phyloP scores from a whole-genome alignment of 2,329 filamentous ascomycete genomes.

The Monosporascus sp. region DNA sequence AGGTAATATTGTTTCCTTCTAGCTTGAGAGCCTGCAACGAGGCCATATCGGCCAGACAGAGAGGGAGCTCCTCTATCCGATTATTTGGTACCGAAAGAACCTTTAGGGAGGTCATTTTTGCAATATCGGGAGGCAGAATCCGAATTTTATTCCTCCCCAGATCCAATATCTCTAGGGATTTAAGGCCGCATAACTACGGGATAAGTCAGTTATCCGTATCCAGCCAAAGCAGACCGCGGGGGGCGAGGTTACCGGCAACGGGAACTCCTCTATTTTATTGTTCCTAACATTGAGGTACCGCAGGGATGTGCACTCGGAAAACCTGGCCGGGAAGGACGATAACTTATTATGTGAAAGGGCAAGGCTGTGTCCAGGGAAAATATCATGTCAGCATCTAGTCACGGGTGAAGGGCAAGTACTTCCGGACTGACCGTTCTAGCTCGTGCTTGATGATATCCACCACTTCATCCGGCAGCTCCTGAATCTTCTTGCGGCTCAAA shows the following conservation, averaged over 20 bases:
- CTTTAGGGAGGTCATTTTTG: conserved; percentile 77
- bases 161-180: conserved; percentile 86
- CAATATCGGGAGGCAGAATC: conserved; percentile 72
- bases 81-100: conserved; percentile 87
- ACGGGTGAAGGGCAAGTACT: not conserved
- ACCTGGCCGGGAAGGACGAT: conserved; percentile 62
- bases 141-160: conserved; percentile 83
- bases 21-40: conserved; percentile 87
- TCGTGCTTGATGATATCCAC: conserved; percentile 71
- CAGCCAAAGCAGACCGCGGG: conserved; percentile 8
- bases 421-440: conserved; percentile 57
- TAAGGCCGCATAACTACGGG: conserved; percentile 74
- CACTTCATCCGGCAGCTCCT: conserved; percentile 66
- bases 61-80: conserved; percentile 75
- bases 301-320: conserved; percentile 71
- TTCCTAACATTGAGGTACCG: conserved; percentile 78
- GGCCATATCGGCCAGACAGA: conserved; percentile 82
- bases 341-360: conserved; percentile 78
- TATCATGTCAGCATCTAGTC: conserved; percentile 13
- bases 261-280: conserved; percentile 65
- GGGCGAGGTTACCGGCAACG: conserved; percentile 43
- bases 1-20: conserved; percentile 79
- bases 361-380: conserved; percentile 44
- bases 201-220: conserved; percentile 14
- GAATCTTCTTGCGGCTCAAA: conserved; percentile 70